Evolutionary conservation across 2,329 filamentous ascomycete species (phyloP), one percentile per base, ranked within the genome.

Genomic region (Diaporthe batatas): DNA sequence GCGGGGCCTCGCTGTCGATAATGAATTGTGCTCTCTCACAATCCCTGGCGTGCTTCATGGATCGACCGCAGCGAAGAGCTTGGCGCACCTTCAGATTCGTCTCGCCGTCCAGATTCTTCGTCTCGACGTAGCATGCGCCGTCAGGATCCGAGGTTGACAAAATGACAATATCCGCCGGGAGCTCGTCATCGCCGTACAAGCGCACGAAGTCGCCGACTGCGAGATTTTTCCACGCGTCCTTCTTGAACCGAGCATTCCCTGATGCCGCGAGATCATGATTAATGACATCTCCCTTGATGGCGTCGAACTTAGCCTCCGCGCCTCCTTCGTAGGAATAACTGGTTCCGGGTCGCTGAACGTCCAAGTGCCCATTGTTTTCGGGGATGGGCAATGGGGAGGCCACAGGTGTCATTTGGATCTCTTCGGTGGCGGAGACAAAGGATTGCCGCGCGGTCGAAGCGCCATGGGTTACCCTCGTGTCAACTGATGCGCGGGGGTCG

Each of bases 51-150:
- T 98, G 95, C 80, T 92, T 94, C 74, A 99, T 88, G 59, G 90
- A 86, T 69, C 93, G 91, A 16, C 95, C 94, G 79, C 94, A 96
- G 75, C 96, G 93, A 54, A 99, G 88, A 25, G 96, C 94, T 79
- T 96, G 94, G 73, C 96, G 93, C 75, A 98, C 95, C 83, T 99
- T 99, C 75, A 99, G 85, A 79, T 99, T 99, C 2, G 96, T 99
- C 84, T 99, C 96, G 67, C 96, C 96, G 79, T 99, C 96, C 85
- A 99, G 82, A 80, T 98, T 98, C 86, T 98, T 99, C 2, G 96
- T 99, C 83, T 99, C 96, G 29, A 99, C 93, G 78, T 98, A 99
- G 83, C 96, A 99, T 49, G 94, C 94, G 67, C 96, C 96, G 78
- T 99, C 96, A 0, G 93, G 89, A 78, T 98, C 96, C 2, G 96